These are phyloP conservation scores for Pythium plurisporium DNA, from an alignment of 352 stramenopile species.

Conservation along the genomic window DNA sequence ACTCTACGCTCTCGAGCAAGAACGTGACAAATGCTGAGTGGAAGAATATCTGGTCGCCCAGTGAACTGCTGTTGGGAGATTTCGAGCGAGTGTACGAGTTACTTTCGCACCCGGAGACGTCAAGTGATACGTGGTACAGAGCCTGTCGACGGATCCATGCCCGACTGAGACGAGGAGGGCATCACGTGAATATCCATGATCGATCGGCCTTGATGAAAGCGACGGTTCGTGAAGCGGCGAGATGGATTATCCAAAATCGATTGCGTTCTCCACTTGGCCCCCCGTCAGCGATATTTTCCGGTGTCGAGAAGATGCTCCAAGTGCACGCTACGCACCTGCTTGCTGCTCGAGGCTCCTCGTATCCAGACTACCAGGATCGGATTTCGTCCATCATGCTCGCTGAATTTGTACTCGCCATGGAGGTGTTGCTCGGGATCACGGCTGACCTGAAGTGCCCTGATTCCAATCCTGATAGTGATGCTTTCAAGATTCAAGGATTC, in stretches of 20 bases:
- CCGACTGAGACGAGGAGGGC: neutral
- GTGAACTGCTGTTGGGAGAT: constrained; percentile 15
- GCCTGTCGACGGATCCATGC: constrained; percentile 13
- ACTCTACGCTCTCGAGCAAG: neutral
- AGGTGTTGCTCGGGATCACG: constrained; percentile 10
- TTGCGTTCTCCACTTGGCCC: constrained; percentile 74
- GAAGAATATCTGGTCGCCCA: constrained; percentile 9
- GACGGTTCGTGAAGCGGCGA: constrained; percentile 42
- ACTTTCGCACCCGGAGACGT: constrained; percentile 3
- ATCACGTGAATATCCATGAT: neutral
- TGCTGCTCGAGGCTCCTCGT: neutral
- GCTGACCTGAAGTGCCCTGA: constrained; percentile 13
- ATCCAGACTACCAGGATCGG: neutral
- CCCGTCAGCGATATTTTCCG: constrained; percentile 68
- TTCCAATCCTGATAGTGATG: constrained; percentile 15
- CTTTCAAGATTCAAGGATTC: constrained; percentile 17
- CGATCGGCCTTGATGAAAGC: constrained; percentile 6
- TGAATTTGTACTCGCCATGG: constrained; percentile 26
- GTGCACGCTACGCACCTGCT: constrained; percentile 19
- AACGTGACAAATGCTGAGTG: neutral
- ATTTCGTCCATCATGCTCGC: constrained; percentile 12
- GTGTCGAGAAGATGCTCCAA: constrained; percentile 63
- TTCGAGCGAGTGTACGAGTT: constrained; percentile 22
- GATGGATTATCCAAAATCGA: constrained; percentile 68
- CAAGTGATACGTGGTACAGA: constrained; percentile 15